Conservation (phyloP, 2,329 filamentous ascomycete genomes). For the Tolypocladium album region DNA sequence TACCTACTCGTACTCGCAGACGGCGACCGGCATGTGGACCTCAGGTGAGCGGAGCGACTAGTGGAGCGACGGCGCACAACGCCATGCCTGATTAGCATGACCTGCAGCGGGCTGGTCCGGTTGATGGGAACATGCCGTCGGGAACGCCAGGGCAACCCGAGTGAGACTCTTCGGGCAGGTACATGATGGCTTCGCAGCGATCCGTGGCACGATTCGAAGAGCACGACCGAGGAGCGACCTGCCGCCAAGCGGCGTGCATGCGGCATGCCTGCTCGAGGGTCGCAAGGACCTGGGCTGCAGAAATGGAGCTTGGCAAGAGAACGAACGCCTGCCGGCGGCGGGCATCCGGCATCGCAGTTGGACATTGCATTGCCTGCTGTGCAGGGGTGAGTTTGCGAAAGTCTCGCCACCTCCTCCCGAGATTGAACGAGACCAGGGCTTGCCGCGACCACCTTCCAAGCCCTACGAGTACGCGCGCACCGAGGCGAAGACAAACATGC, state of each 20-base stretch:
- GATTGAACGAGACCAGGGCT: background rate
- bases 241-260: background rate
- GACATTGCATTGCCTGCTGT: background rate
- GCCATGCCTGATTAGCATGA: conserved; percentile 15
- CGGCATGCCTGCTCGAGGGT: background rate
- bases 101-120: conserved; percentile 18
- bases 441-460: background rate
- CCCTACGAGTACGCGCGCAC: background rate
- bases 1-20: no score
- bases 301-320: background rate
- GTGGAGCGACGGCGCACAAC: conserved; percentile 2
- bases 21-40: background rate
- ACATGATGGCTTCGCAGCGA: background rate
- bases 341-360: background rate
- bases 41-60: background rate
- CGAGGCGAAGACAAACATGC: no score
- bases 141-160: background rate
- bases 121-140: conserved; percentile 3
- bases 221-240: background rate
- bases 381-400: background rate
- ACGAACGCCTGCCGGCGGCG: background rate
- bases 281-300: background rate
- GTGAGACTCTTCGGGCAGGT: background rate
- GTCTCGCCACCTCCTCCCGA: background rate
- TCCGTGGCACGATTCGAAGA: background rate